Evolutionary conservation across 1,139 yeast genomes (phyloP).

Genomic region (Yamadazyma kanchanaburiensis): DNA sequence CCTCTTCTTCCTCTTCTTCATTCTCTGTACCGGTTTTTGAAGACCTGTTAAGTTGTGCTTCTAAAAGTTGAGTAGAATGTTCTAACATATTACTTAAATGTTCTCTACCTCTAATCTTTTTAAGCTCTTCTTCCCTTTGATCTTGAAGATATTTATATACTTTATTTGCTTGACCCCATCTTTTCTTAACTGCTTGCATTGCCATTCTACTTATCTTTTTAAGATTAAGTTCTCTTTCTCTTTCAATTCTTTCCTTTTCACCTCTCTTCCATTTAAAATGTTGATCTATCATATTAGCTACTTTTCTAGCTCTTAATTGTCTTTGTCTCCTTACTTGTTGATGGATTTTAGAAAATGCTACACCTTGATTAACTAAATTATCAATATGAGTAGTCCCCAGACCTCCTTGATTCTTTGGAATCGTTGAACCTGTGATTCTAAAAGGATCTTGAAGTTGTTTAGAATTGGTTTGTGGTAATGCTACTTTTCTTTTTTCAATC

Average conservation of each 20-base stretch:
- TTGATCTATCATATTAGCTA: constrained; percentile 79
- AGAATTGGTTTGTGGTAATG: constrained; percentile 41
- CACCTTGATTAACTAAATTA: constrained; percentile 73
- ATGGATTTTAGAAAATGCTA: constrained; percentile 67
- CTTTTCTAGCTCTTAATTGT: constrained; percentile 64
- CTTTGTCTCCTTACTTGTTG: constrained; percentile 66
- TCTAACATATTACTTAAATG: constrained; percentile 87
- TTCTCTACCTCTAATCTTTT: constrained; percentile 76
- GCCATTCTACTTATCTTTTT: constrained; percentile 73
- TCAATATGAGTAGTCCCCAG: constrained; percentile 61
- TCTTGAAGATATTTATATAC: constrained; percentile 57
- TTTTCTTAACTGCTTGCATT: constrained; percentile 78
- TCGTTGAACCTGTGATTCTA: constrained; percentile 35
- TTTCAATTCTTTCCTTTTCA: constrained; percentile 77
- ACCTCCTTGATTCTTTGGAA: constrained; percentile 39
- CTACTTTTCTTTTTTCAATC: constrained; percentile 41
- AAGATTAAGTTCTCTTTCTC: constrained; percentile 67
- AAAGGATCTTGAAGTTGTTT: constrained; percentile 41
- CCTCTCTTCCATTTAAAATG: constrained; percentile 86
- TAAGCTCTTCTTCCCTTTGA: constrained; percentile 64
- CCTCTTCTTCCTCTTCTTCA: constrained; percentile 16
- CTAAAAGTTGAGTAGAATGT: constrained; percentile 85
- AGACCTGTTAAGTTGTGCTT: constrained; percentile 65
- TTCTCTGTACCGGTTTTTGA: constrained; percentile 21
- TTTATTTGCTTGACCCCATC: constrained; percentile 89